Percentiles rank a stretch among this genome's conserved stretches.
Evolutionary conservation across 495 filamentous ascomycete genomes (phyloP).

Genomic region (Podospora pseudoanserina): DNA sequence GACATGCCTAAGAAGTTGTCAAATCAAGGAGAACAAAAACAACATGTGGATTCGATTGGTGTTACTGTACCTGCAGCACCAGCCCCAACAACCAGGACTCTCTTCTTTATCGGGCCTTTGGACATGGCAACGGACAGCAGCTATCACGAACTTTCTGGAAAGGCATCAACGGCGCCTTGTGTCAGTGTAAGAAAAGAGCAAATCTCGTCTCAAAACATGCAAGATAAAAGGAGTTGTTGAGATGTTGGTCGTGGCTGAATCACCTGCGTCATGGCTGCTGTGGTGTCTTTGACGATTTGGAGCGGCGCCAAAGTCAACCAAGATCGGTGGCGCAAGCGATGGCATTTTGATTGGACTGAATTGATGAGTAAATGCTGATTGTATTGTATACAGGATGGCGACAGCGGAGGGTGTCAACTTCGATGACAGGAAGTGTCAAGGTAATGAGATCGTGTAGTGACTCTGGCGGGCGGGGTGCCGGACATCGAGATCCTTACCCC

Average conservation of each 20-base stretch:
- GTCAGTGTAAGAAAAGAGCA: background rate
- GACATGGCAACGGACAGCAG: background rate
- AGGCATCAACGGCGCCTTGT: background rate
- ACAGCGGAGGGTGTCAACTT: too few species aligned
- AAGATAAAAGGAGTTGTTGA: background rate
- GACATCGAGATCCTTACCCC: too few species aligned
- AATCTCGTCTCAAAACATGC: background rate
- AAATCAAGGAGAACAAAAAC: background rate
- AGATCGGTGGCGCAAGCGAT: background rate
- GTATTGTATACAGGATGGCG: too few species aligned
- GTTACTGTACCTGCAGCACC: slow-evolving; percentile 53
- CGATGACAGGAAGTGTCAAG: too few species aligned
- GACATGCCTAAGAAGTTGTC: slow-evolving; percentile 47
- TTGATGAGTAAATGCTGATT: too few species aligned
- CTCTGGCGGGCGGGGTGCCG: too few species aligned
- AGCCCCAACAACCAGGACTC: slow-evolving; percentile 59
- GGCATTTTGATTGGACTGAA: background rate
- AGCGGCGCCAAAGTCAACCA: background rate
- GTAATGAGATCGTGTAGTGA: too few species aligned
- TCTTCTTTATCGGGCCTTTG: slow-evolving; percentile 30
- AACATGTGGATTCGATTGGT: background rate
- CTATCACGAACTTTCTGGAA: background rate
- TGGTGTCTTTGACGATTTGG: background rate
- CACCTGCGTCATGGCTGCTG: background rate
- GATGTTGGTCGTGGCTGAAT: background rate